Percentiles rank a stretch among this genome's conserved stretches.
phyloP scores from a whole-genome alignment of 2,329 filamentous ascomycete species.

The Nannizzia gypsea region DNA sequence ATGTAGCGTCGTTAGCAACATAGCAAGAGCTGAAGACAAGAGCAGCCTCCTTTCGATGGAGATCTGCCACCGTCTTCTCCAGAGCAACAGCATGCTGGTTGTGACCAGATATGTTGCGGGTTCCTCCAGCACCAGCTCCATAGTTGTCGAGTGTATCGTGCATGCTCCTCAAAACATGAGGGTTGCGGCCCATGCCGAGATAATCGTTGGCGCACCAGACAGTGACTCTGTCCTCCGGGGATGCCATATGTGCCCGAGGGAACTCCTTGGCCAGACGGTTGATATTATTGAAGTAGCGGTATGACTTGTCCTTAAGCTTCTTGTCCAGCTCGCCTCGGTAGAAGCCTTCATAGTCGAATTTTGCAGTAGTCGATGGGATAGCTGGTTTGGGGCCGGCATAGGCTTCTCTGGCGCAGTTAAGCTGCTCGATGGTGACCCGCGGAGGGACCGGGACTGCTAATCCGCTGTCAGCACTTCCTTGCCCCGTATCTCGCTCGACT shows the following conservation, averaged over 20 bases:
- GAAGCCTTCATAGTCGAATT: conserved; percentile 85
- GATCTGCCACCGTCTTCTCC: conserved; percentile 68
- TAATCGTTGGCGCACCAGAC: conserved; percentile 99
- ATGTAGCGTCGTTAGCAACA: conserved; percentile 92
- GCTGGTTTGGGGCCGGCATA: conserved; percentile 29
- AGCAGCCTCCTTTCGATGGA: conserved; percentile 85
- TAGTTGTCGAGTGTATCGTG: conserved; percentile 91
- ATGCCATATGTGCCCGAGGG: conserved; percentile 81
- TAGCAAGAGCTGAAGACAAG: conserved; percentile 97
- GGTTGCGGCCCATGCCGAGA: conserved; percentile 91
- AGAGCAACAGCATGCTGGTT: conserved; percentile 85
- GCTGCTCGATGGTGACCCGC: neutral
- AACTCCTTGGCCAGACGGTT: conserved; percentile 95
- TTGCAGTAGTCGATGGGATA: conserved; percentile 37
- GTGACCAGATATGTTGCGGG: conserved; percentile 94
- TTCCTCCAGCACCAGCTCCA: conserved; percentile 87
- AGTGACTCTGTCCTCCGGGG: conserved; percentile 72
- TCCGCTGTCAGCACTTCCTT: neutral
- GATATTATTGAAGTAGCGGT: conserved; percentile 99
- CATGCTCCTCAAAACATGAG: conserved; percentile 77
- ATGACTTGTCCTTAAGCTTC: conserved; percentile 99
- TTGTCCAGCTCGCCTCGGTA: conserved; percentile 84
- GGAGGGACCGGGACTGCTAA: conserved; percentile 10
- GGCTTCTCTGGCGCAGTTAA: conserved; percentile 6
- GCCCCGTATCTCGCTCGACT: too few relatives aligned